phyloP scores from a whole-genome alignment of 176 grass and related monocot species.

The Triticum dicoccoides region DNA sequence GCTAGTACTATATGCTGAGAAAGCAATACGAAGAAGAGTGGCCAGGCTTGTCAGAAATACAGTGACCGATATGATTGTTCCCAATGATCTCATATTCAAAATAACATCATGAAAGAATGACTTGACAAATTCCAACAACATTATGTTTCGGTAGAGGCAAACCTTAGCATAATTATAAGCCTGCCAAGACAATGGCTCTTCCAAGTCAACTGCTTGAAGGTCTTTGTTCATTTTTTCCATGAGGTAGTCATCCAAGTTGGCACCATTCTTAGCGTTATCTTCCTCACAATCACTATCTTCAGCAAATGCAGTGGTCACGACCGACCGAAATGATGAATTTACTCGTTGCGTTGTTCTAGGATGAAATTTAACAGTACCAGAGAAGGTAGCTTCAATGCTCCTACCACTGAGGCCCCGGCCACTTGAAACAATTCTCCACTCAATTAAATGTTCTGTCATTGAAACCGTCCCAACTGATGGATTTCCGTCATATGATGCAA shows the following conservation, averaged over 20 bases:
- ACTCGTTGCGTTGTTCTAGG: constrained; percentile 55
- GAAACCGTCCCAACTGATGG: constrained; percentile 87
- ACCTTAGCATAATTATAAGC: constrained; percentile 97
- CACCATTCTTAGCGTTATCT: constrained; percentile 54
- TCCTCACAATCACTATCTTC: constrained; percentile 84
- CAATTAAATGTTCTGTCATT: constrained; percentile 79
- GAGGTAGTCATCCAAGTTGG: constrained; percentile 76
- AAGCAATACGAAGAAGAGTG: not conserved
- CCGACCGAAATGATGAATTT: constrained; percentile 47
- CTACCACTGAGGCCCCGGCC: constrained; percentile 73
- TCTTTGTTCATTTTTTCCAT: constrained; percentile 97
- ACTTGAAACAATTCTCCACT: constrained; percentile 92
- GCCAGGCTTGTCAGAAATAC: constrained; percentile 3
- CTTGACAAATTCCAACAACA: not conserved
- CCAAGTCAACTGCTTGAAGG: constrained; percentile 76
- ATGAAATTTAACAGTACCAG: constrained; percentile 79
- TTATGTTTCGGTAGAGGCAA: constrained; percentile 19
- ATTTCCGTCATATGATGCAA: constrained; percentile 83
- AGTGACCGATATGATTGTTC: constrained; percentile 8
- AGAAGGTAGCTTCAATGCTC: constrained; percentile 87
- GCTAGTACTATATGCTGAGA: not conserved
- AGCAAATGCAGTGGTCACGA: constrained; percentile 40
- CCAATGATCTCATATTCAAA: constrained; percentile 13
- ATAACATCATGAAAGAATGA: not conserved
- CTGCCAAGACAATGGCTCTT: constrained; percentile 98